A percentile compares a stretch with the other conserved stretches of the same genome.
Evolutionary conservation across 495 filamentous ascomycete genomes (phyloP).

Genomic region (Emericellopsis terricola): DNA sequence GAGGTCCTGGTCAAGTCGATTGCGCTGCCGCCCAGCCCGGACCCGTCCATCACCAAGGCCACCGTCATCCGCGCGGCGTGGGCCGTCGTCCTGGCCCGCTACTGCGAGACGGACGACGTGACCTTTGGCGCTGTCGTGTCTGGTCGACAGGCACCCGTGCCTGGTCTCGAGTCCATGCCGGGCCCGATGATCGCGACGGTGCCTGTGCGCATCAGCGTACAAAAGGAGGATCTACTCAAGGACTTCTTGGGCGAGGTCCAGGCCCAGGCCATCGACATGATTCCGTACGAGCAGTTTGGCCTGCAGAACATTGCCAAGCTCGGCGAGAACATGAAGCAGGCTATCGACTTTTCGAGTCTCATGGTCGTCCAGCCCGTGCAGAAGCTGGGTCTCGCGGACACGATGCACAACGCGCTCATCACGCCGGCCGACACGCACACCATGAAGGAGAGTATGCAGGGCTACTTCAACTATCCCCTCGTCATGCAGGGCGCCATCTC

Average conservation of each 20-base stretch:
- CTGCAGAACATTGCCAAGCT: slow-evolving; percentile 21
- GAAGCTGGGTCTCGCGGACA: no score
- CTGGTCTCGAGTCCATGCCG: slow-evolving; percentile 24
- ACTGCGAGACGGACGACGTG: slow-evolving; percentile 20
- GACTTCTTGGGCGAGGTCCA: slow-evolving; percentile 13
- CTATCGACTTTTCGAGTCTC: slow-evolving; percentile 21
- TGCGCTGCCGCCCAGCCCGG: background rate
- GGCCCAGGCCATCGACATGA: slow-evolving; percentile 13
- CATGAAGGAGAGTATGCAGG: no score
- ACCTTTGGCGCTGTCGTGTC: slow-evolving; percentile 30
- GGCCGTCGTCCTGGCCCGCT: slow-evolving; percentile 14
- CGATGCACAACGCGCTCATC: no score
- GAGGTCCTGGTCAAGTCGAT: slow-evolving; percentile 2
- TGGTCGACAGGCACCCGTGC: slow-evolving; percentile 26
- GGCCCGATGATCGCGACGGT: slow-evolving; percentile 40
- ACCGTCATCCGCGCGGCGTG: no score
- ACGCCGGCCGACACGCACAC: no score
- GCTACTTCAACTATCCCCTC: no score
- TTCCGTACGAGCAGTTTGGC: slow-evolving; percentile 24
- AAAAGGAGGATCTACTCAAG: slow-evolving; percentile 1
- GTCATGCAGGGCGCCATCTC: background rate
- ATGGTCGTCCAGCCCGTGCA: no score
- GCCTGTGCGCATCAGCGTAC: slow-evolving; percentile 22
- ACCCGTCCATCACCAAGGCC: slow-evolving; percentile 9
- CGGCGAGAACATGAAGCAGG: slow-evolving; percentile 8